These are phyloP conservation scores for Nakazawaea ishiwadae DNA, from an alignment of 805 yeast species.

Conservation along the genomic window DNA sequence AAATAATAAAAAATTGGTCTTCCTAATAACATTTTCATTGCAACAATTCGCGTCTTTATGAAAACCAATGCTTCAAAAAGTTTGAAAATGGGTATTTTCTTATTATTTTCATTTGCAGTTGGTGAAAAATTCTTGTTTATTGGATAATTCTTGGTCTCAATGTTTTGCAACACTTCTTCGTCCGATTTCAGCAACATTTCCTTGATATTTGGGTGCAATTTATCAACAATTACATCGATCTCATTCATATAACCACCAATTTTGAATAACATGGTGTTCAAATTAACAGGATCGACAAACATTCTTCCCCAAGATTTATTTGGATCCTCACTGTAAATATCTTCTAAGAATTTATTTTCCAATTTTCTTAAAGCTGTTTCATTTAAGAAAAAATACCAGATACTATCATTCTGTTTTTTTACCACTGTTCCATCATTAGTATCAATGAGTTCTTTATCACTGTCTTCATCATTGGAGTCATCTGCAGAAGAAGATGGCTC, in stretches of 20 bases:
- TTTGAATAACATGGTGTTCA: conserved; percentile 8
- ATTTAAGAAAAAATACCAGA: conserved; percentile 35
- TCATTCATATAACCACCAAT: conserved; percentile 26
- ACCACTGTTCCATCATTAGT: conserved; percentile 17
- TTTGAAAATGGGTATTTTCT: conserved; percentile 22
- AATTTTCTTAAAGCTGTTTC: conserved; percentile 36
- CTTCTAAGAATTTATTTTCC: conserved; percentile 32
- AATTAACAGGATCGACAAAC: not conserved
- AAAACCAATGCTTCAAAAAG: conserved; percentile 31
- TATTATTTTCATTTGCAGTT: conserved; percentile 28
- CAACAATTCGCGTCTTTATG: conserved; percentile 31
- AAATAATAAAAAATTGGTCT: conserved; percentile 31
- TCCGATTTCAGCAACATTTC: conserved; percentile 6
- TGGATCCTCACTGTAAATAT: conserved; percentile 26
- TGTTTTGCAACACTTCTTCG: conserved; percentile 17
- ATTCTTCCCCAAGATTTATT: conserved; percentile 17
- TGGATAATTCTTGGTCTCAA: conserved; percentile 17
- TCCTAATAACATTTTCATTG: conserved; percentile 28
- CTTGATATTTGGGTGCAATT: conserved; percentile 28
- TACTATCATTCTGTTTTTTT: conserved; percentile 20
- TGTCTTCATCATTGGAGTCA: conserved; percentile 6
- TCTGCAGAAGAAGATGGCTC: not conserved
- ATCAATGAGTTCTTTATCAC: conserved; percentile 6
- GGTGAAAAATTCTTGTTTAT: conserved; percentile 22
- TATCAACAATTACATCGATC: conserved; percentile 33